A percentile compares a stretch with the other conserved stretches of the same genome.
These are phyloP conservation scores for Cantharellus anzutake DNA, from an alignment of 768 basidiomycete genomes.

Conservation along the genomic window DNA sequence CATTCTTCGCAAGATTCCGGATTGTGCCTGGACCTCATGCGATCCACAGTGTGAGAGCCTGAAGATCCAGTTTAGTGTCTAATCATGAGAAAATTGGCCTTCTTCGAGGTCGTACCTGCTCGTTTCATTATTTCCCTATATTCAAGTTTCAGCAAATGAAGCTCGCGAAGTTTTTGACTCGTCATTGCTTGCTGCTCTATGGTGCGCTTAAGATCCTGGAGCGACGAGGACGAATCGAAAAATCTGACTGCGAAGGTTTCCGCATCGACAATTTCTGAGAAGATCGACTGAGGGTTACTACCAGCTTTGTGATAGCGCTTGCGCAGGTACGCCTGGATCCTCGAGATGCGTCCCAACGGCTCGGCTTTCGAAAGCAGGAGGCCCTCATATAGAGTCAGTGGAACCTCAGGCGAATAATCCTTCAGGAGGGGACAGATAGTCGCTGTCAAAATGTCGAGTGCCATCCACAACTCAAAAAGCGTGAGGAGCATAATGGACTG, in stretches of 20 bases:
- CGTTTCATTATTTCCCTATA: no score
- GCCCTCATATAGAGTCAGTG: slow-evolving; percentile 19
- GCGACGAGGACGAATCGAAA: slow-evolving; percentile 12
- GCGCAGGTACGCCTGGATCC: neutral
- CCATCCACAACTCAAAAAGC: slow-evolving; percentile 30
- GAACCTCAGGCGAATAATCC: slow-evolving; percentile 29
- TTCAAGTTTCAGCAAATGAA: no score
- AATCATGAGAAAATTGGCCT: neutral
- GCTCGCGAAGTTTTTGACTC: neutral
- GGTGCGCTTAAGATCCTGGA: neutral
- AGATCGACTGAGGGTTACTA: no score
- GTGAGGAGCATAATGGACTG: slow-evolving; percentile 26
- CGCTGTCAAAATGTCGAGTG: slow-evolving; percentile 23
- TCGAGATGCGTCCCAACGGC: neutral
- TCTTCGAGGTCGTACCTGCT: no score
- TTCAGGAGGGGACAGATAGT: slow-evolving; percentile 20
- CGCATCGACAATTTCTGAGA: neutral
- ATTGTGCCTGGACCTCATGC: neutral
- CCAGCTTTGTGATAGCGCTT: neutral
- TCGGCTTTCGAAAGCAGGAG: slow-evolving; percentile 15
- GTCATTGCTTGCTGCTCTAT: neutral
- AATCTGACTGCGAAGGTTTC: slow-evolving; percentile 16
- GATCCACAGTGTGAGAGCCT: neutral
- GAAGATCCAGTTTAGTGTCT: neutral
- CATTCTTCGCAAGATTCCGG: slow-evolving; percentile 18